phyloP scores from a whole-genome alignment of 2,329 filamentous ascomycete genomes.

The Tolypocladium amazonense region DNA sequence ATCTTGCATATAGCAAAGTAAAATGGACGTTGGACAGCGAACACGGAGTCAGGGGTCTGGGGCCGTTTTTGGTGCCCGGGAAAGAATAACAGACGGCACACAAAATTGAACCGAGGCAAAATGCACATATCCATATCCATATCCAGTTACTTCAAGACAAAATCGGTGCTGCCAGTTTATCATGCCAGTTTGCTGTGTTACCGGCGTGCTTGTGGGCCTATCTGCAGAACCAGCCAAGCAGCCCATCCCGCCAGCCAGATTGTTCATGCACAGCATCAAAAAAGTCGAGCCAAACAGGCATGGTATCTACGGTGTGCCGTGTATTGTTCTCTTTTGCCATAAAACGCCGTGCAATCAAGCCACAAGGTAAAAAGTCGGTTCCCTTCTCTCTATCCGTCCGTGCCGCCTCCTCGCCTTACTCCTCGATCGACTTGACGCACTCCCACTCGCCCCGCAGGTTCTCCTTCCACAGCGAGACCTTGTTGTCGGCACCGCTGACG shows the following conservation, averaged over 20 bases:
- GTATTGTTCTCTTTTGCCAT: constrained; percentile 14
- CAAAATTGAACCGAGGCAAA: not conserved
- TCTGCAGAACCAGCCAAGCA: not conserved
- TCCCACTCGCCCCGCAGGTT: constrained; percentile 95
- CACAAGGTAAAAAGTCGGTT: not conserved
- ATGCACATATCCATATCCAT: not conserved
- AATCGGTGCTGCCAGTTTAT: not conserved
- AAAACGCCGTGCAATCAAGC: constrained; percentile 22
- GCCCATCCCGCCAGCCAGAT: not conserved
- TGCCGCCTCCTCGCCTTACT: constrained; percentile 38
- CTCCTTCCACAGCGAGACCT: constrained; percentile 97
- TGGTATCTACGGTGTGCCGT: not conserved
- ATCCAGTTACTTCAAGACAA: not conserved
- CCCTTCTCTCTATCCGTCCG: not conserved
- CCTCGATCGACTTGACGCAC: constrained; percentile 91
- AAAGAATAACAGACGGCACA: not conserved
- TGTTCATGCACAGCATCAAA: not conserved
- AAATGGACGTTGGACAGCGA: not conserved
- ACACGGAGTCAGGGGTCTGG: not conserved
- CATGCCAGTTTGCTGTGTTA: not conserved
- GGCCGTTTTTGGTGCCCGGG: not conserved
- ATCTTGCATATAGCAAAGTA: not conserved
- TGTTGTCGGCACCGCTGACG: constrained; percentile 89
- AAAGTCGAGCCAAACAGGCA: not conserved
- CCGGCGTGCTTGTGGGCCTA: not conserved